Percentiles rank a stretch among this genome's conserved stretches.
These are phyloP conservation scores for Kodamaea kakaduensis DNA, from an alignment of 805 yeast genomes.

Conservation along the genomic window DNA sequence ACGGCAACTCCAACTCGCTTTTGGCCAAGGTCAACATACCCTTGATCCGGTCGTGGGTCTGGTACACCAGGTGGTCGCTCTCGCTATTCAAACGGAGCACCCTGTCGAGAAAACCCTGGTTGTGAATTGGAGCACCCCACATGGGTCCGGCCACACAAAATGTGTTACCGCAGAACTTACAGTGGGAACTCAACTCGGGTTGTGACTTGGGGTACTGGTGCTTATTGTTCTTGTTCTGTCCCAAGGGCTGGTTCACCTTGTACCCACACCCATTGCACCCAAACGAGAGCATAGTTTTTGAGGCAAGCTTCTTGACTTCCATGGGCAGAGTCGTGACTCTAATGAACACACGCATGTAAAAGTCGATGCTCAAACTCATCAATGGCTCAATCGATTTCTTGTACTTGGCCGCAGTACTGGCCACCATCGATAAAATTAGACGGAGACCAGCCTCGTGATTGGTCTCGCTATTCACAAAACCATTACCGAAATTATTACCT, in stretches of 20 bases:
- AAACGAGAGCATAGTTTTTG: constrained; percentile 72
- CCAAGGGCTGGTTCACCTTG: constrained; percentile 67
- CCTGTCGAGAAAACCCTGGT: constrained; percentile 58
- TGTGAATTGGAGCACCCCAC: constrained; percentile 77
- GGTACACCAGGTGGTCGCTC: constrained; percentile 56
- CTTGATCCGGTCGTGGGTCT: constrained; percentile 77
- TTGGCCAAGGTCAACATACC: constrained; percentile 89
- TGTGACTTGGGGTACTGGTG: constrained; percentile 52
- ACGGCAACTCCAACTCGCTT: constrained; percentile 64
- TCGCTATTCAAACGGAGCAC: constrained; percentile 53
- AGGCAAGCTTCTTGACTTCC: constrained; percentile 73
- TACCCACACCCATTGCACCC: constrained; percentile 88
- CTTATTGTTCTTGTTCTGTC: constrained; percentile 49
- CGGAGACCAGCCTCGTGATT: constrained; percentile 93
- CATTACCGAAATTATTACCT: constrained; percentile 76
- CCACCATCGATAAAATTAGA: constrained; percentile 71
- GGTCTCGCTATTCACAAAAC: constrained; percentile 52
- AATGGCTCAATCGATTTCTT: constrained; percentile 85
- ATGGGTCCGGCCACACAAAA: constrained; percentile 92
- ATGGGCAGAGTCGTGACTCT: constrained; percentile 75
- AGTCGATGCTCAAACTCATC: constrained; percentile 82
- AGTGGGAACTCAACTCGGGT: constrained; percentile 50
- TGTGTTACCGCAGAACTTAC: constrained; percentile 65
- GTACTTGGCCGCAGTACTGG: constrained; percentile 83
- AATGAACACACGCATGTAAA: constrained; percentile 83